Base-by-base conservation (phyloP, 768 basidiomycete genomes). In the Pleurotus salmoneostramineus region DNA sequence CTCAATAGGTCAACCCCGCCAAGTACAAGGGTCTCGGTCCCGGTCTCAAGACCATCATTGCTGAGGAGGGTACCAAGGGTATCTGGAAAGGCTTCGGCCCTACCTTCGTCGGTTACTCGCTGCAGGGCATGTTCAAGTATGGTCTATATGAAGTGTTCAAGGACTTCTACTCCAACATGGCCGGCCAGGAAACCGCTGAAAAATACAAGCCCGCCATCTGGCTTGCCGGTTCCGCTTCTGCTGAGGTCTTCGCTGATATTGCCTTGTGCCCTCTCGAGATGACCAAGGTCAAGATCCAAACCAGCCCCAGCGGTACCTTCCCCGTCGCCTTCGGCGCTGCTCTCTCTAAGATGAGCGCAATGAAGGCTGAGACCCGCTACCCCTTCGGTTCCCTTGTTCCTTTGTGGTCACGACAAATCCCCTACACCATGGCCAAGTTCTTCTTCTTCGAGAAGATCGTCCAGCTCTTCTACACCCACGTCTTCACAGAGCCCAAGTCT, bases 401-500 rank as follows among this genome's bases (percentile, higher is more conserved):
- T 56, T 84, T 93, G 46, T 93, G 91, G 91, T 93, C 91, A 42
- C 90, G 91, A 69, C 91, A 91, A 78, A 94, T 96, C 67, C 95
- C 95, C 56, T 97, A 97, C 82, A 97, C 95, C 67, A 95, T 97
- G 94, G 94, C 94, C 80, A 97, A 97, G 77, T 97, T 97, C 85
- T 93, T 84, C 84, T 93, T 92, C 83, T 95, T 88, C 72, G 93
- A 95, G 73, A 87, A 88, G 80, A 89, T 90, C 65, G 91, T 89
- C 70, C 80, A 85, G 67, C 71, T 90, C 65, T 95, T 95, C 80
- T 93, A 93, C 75, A 92, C 89, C 63, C 84, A 90, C 69, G 89
- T 93, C 72, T 88, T 95, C 76, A 82, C 87, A 44, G 75, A 79
- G 59, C 88, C 90, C 65, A 93, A 92, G 73, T 83, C 88, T 8